Conservation (phyloP, 2,329 filamentous ascomycete genomes). For the Neofusicoccum laricinum region DNA sequence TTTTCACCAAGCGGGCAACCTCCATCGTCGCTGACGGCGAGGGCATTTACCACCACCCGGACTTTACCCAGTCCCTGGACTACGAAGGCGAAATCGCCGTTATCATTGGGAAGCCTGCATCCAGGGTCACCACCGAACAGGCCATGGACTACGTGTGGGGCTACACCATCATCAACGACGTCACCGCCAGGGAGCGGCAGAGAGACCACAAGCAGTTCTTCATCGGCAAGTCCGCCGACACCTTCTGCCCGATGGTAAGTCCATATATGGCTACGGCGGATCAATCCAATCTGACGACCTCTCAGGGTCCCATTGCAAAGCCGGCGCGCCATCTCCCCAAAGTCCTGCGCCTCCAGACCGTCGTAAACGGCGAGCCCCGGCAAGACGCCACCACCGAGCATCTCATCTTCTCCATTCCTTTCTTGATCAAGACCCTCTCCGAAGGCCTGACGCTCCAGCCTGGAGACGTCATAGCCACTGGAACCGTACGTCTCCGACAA, state of each 20-base stretch:
- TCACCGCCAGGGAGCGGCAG: constrained; percentile 55
- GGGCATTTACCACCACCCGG: constrained; percentile 45
- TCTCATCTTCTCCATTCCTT: constrained; percentile 50
- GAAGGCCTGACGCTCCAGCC: constrained; percentile 38
- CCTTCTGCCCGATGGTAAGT: constrained; percentile 53
- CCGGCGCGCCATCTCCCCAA: constrained; percentile 45
- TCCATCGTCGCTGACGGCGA: constrained; percentile 52
- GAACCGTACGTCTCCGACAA: constrained; percentile 32
- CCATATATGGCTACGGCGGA: neutral
- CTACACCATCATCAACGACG: constrained; percentile 56
- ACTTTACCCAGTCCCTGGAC: constrained; percentile 51
- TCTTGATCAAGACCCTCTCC: constrained; percentile 47
- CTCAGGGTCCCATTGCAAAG: constrained; percentile 50
- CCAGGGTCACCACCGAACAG: constrained; percentile 41
- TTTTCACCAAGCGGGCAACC: constrained; percentile 55
- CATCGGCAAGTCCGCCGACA: constrained; percentile 56
- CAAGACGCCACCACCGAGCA: constrained; percentile 44
- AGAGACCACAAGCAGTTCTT: constrained; percentile 61
- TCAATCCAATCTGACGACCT: neutral
- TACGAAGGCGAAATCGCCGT: constrained; percentile 59
- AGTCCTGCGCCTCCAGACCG: constrained; percentile 41
- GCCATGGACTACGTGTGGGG: constrained; percentile 56
- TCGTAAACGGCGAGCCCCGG: constrained; percentile 51
- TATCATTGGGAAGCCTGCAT: constrained; percentile 52
- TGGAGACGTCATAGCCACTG: constrained; percentile 50